phyloP scores from a whole-genome alignment of 2,329 filamentous ascomycete species.

The Pyricularia sp. region DNA sequence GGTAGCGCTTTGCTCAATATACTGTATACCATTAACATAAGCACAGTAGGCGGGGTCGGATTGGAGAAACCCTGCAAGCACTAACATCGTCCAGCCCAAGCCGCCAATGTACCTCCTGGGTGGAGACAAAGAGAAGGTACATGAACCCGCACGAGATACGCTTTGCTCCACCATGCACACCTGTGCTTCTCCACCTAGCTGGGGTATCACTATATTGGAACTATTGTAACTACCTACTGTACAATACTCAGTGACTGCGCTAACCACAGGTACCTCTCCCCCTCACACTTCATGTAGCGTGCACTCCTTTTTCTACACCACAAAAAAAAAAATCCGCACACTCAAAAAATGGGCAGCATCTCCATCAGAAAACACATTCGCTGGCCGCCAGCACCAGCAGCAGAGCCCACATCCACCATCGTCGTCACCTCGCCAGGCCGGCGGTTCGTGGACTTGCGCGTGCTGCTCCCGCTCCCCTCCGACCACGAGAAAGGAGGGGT shows the following conservation, averaged over 20 bases:
- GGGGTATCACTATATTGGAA: too few species aligned
- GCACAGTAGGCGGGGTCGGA: neutral
- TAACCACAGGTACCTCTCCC: neutral
- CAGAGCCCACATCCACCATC: constrained; percentile 49
- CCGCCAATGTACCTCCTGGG: neutral
- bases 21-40: neutral
- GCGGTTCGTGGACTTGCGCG: constrained; percentile 49
- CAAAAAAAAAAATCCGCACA: neutral
- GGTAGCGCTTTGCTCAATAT: neutral
- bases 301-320: neutral
- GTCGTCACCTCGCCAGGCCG: constrained; percentile 47
- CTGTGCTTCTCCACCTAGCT: neutral
- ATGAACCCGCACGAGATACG: too few species aligned
- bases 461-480: constrained; percentile 19
- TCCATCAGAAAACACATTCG: constrained; percentile 46
- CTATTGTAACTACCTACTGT: neutral
- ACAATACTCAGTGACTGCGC: neutral
- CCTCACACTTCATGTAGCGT: neutral
- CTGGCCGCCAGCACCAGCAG: constrained; percentile 37
- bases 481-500: neutral
- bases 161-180: neutral
- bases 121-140: neutral
- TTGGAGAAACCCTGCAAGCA: neutral
- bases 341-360: constrained; percentile 29
- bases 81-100: neutral